Base-by-base conservation (phyloP, 139 green algal species). In the Micractinium conductrix region DNA sequence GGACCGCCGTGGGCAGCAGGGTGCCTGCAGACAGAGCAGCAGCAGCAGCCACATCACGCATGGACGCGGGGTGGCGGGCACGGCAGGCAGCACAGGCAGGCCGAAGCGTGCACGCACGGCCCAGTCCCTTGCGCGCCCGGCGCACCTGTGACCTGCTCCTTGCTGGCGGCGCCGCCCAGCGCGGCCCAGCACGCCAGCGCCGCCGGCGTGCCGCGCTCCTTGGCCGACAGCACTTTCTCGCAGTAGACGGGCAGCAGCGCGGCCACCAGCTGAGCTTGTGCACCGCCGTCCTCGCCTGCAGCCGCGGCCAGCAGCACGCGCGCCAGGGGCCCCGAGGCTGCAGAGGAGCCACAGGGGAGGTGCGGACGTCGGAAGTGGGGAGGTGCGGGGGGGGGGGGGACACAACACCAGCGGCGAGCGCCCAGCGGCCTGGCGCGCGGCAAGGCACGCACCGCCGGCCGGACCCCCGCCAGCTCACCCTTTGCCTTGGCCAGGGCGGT, bases 1-100 rank as follows among this genome's bases (percentile, higher is more conserved):
- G 89, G 45, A 78, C 78, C 1, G 90, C 63, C 16, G 90, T 87
- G 35, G 95, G 95, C 69, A 96, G 74, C 42, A 97, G 44, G 60
- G 84, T 84, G 16, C n/a, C 63, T 2, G 21, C 79, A 42, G 33
- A n/a, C n/a, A n/a, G n/a, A n/a, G n/a, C n/a, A n/a, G n/a, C n/a
- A n/a, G n/a, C n/a, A n/a, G n/a, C n/a, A n/a, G n/a, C n/a, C n/a
- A n/a, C n/a, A n/a, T n/a, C n/a, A n/a, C n/a, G n/a, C n/a, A n/a
- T n/a, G n/a, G n/a, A n/a, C n/a, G n/a, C n/a, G n/a, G n/a, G n/a
- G n/a, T n/a, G n/a, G n/a, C n/a, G n/a, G n/a, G n/a, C n/a, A n/a
- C n/a, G n/a, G n/a, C n/a, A n/a, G n/a, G n/a, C 7, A 14, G 10
- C 53, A 62, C 53, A 62, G 48, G n/a, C n/a, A n/a, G n/a, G n/a